phyloP scores from a whole-genome alignment of 2,329 filamentous ascomycete genomes.

The Ilyonectria destructans region DNA sequence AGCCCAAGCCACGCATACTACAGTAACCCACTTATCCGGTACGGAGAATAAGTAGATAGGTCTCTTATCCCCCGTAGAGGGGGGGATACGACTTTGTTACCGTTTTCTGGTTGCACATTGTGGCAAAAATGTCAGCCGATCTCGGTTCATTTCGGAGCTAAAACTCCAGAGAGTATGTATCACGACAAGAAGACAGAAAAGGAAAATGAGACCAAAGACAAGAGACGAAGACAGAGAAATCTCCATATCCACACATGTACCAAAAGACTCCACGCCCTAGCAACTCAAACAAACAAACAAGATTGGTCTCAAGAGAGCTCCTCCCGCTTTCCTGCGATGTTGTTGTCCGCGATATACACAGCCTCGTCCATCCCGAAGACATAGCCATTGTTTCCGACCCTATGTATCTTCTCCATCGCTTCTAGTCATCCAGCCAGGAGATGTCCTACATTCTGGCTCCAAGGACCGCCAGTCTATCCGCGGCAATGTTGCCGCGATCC shows the following conservation, averaged over 20 bases:
- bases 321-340: slow-evolving; percentile 6
- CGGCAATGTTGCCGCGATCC: slow-evolving; percentile 83
- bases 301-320: background rate
- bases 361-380: slow-evolving; percentile 27
- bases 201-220: slow-evolving; percentile 19
- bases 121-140: slow-evolving; percentile 11
- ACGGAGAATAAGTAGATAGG: background rate
- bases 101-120: background rate
- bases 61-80: background rate
- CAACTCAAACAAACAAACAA: slow-evolving; percentile 11
- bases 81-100: background rate
- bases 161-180: slow-evolving; percentile 27
- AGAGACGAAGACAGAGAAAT: background rate
- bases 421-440: slow-evolving; percentile 3
- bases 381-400: background rate
- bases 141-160: slow-evolving; percentile 14
- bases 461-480: slow-evolving; percentile 82
- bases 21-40: background rate
- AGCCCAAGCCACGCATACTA: slow-evolving; percentile 4
- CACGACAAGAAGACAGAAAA: slow-evolving; percentile 20
- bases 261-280: slow-evolving; percentile 14
- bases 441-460: slow-evolving; percentile 53
- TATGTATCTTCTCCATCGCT: background rate
- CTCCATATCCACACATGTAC: slow-evolving; percentile 2
- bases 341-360: slow-evolving; percentile 23